Conservation (phyloP, 208 protist species). For the Leishmania martiniquensis region DNA sequence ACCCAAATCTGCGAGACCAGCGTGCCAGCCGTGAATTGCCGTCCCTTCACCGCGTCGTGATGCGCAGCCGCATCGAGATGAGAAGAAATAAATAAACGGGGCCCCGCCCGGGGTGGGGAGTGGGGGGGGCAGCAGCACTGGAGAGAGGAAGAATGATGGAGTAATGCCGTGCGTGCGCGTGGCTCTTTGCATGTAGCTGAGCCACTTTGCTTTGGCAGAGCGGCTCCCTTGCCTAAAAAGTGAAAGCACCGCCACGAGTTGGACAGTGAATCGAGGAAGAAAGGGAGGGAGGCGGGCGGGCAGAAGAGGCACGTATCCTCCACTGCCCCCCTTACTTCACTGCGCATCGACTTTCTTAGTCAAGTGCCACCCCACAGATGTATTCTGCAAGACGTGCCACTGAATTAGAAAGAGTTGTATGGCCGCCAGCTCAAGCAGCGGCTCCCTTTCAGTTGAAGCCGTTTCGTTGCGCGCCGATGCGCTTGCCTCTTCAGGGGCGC, state of each 20-base stretch:
- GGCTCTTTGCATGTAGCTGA: not conserved
- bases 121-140: not conserved
- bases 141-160: not conserved
- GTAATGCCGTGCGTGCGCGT: not conserved
- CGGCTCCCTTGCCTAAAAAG: not conserved
- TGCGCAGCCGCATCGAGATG: not conserved
- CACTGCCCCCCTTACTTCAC: not conserved
- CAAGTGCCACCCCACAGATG: not conserved
- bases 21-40: not conserved
- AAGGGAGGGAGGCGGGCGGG: not conserved
- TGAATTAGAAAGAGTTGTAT: constrained; percentile 29
- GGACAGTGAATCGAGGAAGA: not conserved
- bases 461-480: not conserved
- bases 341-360: not conserved
- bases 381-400: constrained; percentile 26
- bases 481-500: not conserved
- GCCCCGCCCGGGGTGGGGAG: no score
- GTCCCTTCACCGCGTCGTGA: not conserved
- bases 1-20: not conserved
- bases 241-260: not conserved
- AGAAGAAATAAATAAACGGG: not conserved
- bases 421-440: constrained; percentile 17
- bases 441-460: not conserved
- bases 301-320: not conserved
- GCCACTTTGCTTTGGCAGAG: no score